Base-by-base conservation (phyloP, 352 stramenopile genomes). In the Phytophthora fragariaefolia region DNA sequence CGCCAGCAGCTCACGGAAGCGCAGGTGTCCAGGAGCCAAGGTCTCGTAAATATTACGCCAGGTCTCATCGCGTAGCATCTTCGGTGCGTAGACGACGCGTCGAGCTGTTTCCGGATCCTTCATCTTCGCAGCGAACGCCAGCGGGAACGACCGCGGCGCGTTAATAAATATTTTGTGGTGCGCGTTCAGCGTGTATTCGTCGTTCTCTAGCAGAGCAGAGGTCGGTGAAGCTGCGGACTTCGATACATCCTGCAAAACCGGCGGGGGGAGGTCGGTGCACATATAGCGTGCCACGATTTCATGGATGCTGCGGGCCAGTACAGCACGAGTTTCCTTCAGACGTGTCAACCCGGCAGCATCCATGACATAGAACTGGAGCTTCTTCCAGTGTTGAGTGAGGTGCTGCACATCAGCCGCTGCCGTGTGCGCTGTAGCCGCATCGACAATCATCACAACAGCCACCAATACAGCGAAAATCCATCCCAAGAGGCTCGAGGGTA, bases 81-180 rank as follows among this genome's bases (percentile, higher is more conserved):
- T 92, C 0, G 83, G 82, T 3, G 82, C 81, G 66, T 85, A 90
- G 40, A 90, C 71, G 3, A 81, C 74, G 8, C 77, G 72, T 10
- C 78, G 78, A 30, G 78, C 80, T 13, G 63, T 72, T n/a, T 66
- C 69, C 3, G 51, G 47, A 50, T 90, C 74, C 28, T 76, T 72
- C 45, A 90, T 79, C 46, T 76, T 66, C 13, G 64, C 56, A 6
- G 75, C 77, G 27, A 83, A 89, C 8, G 77, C 60, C 34, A 90
- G 63, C n/a, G 82, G 78, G 60, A 89, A 89, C 55, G 80, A 89
- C 22, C 80, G 81, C 45, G 81, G 83, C 30, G 83, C 75, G 70
- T 92, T 92, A 73, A 92, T 90, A 87, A 92, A 92, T 82, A 92
- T 87, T 58, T 90, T 88, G 74, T 92, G 82, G 69, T 92, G 80